Conservation (phyloP, 2,329 filamentous ascomycete species). For the Gliomastix tumulicola region DNA sequence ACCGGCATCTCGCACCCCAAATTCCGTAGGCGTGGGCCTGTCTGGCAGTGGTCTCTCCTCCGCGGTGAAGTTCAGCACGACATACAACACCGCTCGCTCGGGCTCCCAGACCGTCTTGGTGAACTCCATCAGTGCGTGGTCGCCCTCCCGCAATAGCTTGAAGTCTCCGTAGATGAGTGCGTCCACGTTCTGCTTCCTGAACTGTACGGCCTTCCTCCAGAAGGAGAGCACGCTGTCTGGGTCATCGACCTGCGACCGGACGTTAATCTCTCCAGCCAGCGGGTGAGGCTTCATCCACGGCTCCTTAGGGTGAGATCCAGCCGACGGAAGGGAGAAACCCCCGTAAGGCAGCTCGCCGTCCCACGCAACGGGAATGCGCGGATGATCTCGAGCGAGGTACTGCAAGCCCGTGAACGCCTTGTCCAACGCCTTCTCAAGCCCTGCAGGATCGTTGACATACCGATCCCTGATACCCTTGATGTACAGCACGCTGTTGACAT, state of each 20-base stretch:
- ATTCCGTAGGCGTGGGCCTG: no score
- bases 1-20: no score
- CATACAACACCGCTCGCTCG: not conserved
- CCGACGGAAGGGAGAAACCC: constrained; percentile 32
- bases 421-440: constrained; percentile 36
- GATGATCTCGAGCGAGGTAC: constrained; percentile 30
- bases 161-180: constrained; percentile 14
- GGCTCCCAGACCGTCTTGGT: constrained; percentile 20
- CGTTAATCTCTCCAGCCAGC: constrained; percentile 11
- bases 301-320: constrained; percentile 4
- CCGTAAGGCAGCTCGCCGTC: constrained; percentile 30
- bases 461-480: constrained; percentile 16
- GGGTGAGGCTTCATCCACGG: constrained; percentile 20
- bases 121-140: constrained; percentile 49
- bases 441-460: constrained; percentile 20
- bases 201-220: constrained; percentile 9
- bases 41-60: no score
- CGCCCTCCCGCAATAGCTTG: constrained; percentile 33
- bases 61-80: constrained; percentile 22
- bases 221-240: constrained; percentile 8
- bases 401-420: constrained; percentile 47
- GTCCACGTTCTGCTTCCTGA: constrained; percentile 9
- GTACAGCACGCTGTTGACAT: constrained; percentile 34
- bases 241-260: constrained; percentile 7
- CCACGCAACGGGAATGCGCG: constrained; percentile 38